These are phyloP conservation scores for Mimosa pudica DNA, from an alignment of 306 rosid genomes.

Conservation along the genomic window DNA sequence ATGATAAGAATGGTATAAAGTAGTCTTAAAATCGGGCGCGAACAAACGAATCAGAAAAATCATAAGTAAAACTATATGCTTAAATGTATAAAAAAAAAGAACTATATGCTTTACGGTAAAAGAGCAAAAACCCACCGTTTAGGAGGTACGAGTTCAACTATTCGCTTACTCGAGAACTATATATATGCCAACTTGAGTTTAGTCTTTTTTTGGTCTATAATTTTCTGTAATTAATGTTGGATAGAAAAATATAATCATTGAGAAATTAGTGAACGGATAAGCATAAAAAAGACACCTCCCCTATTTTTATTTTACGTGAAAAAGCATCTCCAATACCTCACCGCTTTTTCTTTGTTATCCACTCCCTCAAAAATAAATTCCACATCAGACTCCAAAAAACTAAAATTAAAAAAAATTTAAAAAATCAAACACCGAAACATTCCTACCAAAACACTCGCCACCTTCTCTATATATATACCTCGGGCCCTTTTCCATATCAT, in stretches of 20 bases:
- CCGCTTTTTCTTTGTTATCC: slow-evolving; percentile 51
- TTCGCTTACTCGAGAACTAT: neutral
- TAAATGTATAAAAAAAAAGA: no score
- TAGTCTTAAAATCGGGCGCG: no score
- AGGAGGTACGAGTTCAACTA: neutral
- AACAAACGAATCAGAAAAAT: neutral
- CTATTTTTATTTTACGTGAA: slow-evolving; percentile 37
- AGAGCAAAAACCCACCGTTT: neutral
- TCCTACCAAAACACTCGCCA: slow-evolving; percentile 19
- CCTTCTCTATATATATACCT: slow-evolving; percentile 47
- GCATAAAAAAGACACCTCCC: slow-evolving; percentile 42
- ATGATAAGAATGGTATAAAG: no score
- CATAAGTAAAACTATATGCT: neutral
- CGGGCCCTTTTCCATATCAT: slow-evolving; percentile 28
- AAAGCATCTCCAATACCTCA: slow-evolving; percentile 28
- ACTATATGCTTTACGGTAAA: no score
- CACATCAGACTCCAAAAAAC: slow-evolving; percentile 32
- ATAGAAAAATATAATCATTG: neutral
- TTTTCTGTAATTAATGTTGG: neutral
- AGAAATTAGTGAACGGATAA: slow-evolving; percentile 45
- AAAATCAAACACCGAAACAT: slow-evolving; percentile 31
- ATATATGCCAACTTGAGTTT: no score
- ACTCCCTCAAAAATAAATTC: slow-evolving; percentile 39
- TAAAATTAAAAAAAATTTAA: neutral
- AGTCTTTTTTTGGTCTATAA: neutral